Evolutionary conservation across 2,329 filamentous ascomycete species (phyloP).

Genomic region (Aspergillus carbonarius): DNA sequence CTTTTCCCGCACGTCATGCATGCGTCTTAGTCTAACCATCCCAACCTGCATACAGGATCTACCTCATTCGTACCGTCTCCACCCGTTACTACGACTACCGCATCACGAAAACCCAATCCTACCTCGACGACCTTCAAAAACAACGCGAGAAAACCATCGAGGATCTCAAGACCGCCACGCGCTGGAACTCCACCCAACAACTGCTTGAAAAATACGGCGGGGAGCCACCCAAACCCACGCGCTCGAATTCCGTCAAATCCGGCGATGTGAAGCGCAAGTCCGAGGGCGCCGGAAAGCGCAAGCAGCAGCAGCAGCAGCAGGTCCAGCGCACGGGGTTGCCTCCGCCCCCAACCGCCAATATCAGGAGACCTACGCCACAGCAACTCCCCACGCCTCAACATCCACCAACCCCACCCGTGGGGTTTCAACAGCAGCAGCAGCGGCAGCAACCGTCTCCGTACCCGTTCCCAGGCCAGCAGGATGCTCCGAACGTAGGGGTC

Average conservation of each 20-base stretch:
- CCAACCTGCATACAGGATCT: constrained; percentile 63
- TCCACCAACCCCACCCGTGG: background rate
- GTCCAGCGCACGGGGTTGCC: constrained; percentile 53
- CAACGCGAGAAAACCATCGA: constrained; percentile 87
- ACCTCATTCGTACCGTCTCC: constrained; percentile 65
- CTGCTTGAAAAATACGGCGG: constrained; percentile 92
- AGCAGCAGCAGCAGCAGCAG: constrained; percentile 21
- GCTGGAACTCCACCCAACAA: constrained; percentile 91
- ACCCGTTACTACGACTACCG: constrained; percentile 77
- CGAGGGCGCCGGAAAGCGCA: constrained; percentile 22
- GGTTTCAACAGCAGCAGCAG: constrained; percentile 5
- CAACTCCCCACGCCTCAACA: constrained; percentile 8
- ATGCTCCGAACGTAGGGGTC: background rate
- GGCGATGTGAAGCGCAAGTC: constrained; percentile 22
- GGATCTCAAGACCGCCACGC: constrained; percentile 90
- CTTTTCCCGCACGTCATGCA: background rate
- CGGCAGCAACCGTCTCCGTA: constrained; percentile 17
- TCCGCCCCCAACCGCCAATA: constrained; percentile 66
- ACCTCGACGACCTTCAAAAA: constrained; percentile 71
- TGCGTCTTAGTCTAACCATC: background rate
- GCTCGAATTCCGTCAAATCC: constrained; percentile 20
- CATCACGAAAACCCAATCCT: constrained; percentile 65
- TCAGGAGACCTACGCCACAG: constrained; percentile 37
- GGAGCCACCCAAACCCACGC: constrained; percentile 48
- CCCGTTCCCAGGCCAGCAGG: background rate